phyloP scores from a whole-genome alignment of 129 eudicot genomes.

The Erigeron canadensis region DNA sequence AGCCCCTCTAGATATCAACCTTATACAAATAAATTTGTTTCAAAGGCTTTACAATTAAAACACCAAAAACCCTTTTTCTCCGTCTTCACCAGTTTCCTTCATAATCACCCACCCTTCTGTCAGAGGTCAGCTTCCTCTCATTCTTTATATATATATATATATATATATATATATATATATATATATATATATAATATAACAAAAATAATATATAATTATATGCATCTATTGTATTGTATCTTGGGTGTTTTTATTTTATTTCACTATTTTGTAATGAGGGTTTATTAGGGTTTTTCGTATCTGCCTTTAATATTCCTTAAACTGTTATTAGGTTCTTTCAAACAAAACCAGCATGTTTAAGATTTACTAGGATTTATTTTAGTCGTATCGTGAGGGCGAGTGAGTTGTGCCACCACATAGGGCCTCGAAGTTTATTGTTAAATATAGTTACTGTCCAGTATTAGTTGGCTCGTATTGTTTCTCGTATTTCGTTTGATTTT shows the following conservation, averaged over 20 bases:
- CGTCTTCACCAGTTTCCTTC: background rate
- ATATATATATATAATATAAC: too few relatives aligned
- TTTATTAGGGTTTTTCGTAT: background rate
- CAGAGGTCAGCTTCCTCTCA: background rate
- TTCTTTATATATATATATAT: background rate
- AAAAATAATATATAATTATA: too few relatives aligned
- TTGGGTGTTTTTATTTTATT: background rate
- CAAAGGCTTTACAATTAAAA: background rate
- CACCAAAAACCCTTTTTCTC: background rate
- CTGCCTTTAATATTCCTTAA: background rate
- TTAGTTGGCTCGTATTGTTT: too few relatives aligned
- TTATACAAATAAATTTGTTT: background rate
- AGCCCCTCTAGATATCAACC: background rate
- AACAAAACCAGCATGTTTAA: background rate
- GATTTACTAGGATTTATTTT: background rate
- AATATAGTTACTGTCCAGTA: too few relatives aligned
- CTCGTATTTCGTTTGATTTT: too few relatives aligned
- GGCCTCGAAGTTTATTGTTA: background rate
- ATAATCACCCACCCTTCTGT: background rate
- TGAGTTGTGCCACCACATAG: background rate
- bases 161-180: background rate
- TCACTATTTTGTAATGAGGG: background rate
- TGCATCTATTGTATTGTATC: background rate
- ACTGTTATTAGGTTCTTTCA: background rate
- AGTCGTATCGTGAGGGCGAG: background rate